Conservation (phyloP, 2,329 filamentous ascomycete genomes). For the Clonostachys chloroleuca region DNA sequence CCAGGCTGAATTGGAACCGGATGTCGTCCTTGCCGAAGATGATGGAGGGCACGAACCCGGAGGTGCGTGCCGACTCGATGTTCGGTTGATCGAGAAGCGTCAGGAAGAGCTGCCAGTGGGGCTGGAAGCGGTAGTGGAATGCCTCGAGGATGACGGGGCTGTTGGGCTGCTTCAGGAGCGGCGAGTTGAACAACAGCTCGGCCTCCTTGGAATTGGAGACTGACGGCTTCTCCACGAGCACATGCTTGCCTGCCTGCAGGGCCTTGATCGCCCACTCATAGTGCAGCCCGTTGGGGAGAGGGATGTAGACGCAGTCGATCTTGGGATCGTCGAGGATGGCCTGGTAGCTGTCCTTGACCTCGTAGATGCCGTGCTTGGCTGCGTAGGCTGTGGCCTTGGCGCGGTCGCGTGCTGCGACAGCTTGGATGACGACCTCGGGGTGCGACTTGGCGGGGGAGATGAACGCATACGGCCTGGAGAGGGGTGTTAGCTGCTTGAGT, state of each 20-base stretch:
- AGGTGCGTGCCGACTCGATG: slow-evolving; percentile 24
- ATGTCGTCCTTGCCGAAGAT: slow-evolving; percentile 31
- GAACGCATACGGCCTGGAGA: slow-evolving; percentile 28
- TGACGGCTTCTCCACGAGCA: slow-evolving; percentile 50
- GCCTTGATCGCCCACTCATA: slow-evolving; percentile 39
- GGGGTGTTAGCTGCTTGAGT: not conserved
- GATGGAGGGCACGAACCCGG: slow-evolving; percentile 19
- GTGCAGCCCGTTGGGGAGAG: slow-evolving; percentile 33
- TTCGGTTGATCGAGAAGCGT: slow-evolving; percentile 26
- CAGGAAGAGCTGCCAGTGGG: slow-evolving; percentile 37
- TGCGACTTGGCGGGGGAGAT: slow-evolving; percentile 46
- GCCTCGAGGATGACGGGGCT: slow-evolving; percentile 47
- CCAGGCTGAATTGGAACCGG: slow-evolving; percentile 32
- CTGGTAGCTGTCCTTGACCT: slow-evolving; percentile 43
- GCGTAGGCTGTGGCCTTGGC: slow-evolving; percentile 42
- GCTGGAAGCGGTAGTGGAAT: slow-evolving; percentile 46
- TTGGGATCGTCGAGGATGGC: slow-evolving; percentile 21
- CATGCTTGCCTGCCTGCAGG: slow-evolving; percentile 40
- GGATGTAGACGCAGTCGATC: slow-evolving; percentile 42
- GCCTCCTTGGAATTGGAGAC: slow-evolving; percentile 41
- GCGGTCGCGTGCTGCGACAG: slow-evolving; percentile 45
- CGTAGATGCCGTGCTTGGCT: slow-evolving; percentile 43
- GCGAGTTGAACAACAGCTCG: slow-evolving; percentile 31
- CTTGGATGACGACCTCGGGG: slow-evolving; percentile 45
- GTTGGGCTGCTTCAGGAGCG: slow-evolving; percentile 19